Evolutionary conservation across 108 stramenopile species (phyloP), one percentile per base, ranked within the genome.

Genomic region (Cylindrotheca closterium): DNA sequence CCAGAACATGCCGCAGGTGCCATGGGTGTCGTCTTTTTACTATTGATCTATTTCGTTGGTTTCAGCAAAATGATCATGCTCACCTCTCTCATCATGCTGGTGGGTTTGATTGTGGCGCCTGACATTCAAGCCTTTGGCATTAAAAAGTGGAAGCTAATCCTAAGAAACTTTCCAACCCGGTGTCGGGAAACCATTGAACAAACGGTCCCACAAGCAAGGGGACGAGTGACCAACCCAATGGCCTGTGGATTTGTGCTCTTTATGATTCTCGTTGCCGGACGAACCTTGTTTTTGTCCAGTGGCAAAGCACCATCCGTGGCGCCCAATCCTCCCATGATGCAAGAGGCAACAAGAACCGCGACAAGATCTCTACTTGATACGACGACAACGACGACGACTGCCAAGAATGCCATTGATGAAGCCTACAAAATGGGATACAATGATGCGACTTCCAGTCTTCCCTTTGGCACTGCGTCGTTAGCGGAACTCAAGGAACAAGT

Each of bases 401-500:
- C 55, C 3, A 29, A 55, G 18, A 29, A 23, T 3, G 25, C 45
- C 1, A 54, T 67, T 56, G 53, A 72, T 68, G 58, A 55, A 67
- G 31, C 66, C 57, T 81, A 81, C 61, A 74, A 74, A 32, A 24
- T 73, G 30, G 80, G 80, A 45, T 81, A 70, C 53, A 74, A 79
- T 5, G 81, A 82, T 76, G 81, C 63, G 1, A 73, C 55, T 12
- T 34, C 30, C 29, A 54, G 52, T 12, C 57, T 61, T 2, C 56
- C 45, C 25, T 74, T 62, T 72, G 78, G 77, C 27, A 67, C 69
- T 30, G 61, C 77, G 2, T 42, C 37, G 7, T 42, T 42, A 15
- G 37, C 7, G 15, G 37, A 7, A 10, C 37, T 42, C 37, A 42
- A 7, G 37, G 10, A 42, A 42, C 10, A 7, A 7, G 37, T 42